phyloP scores from a whole-genome alignment of 208 protist genomes.

The Crithidia sp. region DNA sequence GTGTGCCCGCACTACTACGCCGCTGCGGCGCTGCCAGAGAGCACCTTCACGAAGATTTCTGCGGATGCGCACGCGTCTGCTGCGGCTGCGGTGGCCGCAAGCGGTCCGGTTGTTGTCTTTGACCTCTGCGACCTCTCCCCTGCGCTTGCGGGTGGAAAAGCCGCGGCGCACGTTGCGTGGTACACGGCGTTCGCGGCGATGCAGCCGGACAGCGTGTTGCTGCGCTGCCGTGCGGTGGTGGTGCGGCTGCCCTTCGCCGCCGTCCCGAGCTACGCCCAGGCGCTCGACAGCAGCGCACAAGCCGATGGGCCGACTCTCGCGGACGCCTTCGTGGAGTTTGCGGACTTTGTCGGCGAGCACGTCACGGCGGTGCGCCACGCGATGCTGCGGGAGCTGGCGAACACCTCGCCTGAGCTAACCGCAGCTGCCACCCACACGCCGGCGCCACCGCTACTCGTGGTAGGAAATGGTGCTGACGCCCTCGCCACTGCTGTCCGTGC shows the following conservation, averaged over 20 bases:
- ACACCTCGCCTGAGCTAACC: constrained; percentile 3
- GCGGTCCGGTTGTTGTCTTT: constrained; percentile 49
- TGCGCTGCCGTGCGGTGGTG: constrained; percentile 43
- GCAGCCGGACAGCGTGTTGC: constrained; percentile 37
- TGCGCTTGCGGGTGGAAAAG: constrained; percentile 26
- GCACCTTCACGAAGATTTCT: not conserved
- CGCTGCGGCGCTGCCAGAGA: constrained; percentile 16
- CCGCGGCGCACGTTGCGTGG: constrained; percentile 64
- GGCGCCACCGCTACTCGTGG: constrained; percentile 31
- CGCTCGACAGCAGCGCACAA: not conserved
- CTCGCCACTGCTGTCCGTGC: not conserved
- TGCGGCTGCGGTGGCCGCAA: not conserved
- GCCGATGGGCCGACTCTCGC: constrained; percentile 18
- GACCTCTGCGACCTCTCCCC: constrained; percentile 52
- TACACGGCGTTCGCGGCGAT: constrained; percentile 55
- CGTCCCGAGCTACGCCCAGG: constrained; percentile 32
- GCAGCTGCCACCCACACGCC: not conserved
- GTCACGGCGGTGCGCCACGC: constrained; percentile 35
- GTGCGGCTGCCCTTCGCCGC: constrained; percentile 65
- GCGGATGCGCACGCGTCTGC: not conserved
- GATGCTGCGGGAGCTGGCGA: constrained; percentile 19
- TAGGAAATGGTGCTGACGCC: constrained; percentile 22
- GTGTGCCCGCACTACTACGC: constrained; percentile 77
- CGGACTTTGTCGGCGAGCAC: constrained; percentile 75
- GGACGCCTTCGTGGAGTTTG: constrained; percentile 32